Evolutionary conservation across 2,329 filamentous ascomycete species (phyloP).

Genomic region (Leptographium radiaticola): DNA sequence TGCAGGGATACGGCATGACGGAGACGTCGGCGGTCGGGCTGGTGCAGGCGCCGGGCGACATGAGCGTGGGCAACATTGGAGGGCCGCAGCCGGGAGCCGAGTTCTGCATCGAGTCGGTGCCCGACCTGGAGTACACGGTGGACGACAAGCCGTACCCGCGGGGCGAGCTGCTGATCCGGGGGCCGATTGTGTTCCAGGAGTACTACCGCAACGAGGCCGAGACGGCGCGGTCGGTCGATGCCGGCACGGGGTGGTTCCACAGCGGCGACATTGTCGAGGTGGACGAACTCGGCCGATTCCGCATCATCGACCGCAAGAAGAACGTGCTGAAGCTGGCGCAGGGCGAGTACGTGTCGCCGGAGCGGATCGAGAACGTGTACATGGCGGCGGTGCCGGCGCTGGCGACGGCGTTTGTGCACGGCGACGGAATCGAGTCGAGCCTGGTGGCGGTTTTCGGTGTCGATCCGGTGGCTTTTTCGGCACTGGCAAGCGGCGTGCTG

Average conservation of each 20-base stretch:
- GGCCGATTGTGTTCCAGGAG: conserved; percentile 66
- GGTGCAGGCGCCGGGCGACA: conserved; percentile 58
- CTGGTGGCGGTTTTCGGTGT: conserved; percentile 83
- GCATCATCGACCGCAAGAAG: conserved; percentile 93
- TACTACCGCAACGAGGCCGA: conserved; percentile 88
- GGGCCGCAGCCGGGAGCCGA: conserved; percentile 55
- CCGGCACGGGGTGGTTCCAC: conserved; percentile 84
- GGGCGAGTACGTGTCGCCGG: conserved; percentile 95
- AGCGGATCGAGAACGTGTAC: conserved; percentile 93
- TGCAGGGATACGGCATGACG: conserved; percentile 87
- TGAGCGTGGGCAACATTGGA: conserved; percentile 70
- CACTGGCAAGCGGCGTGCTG: conserved; percentile 66
- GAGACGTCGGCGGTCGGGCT: conserved; percentile 75
- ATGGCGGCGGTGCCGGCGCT: conserved; percentile 69
- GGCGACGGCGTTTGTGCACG: conserved; percentile 77
- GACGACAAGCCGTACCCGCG: conserved; percentile 82
- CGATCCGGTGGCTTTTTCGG: conserved; percentile 70
- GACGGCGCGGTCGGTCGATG: conserved; percentile 67
- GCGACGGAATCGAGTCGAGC: conserved; percentile 68
- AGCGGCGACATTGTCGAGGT: conserved; percentile 85
- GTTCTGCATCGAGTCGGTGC: conserved; percentile 71
- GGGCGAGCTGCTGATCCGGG: conserved; percentile 77
- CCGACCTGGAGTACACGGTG: conserved; percentile 85
- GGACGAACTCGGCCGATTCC: conserved; percentile 75
- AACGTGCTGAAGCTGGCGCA: conserved; percentile 98